Base-by-base conservation (phyloP, 1,284 basidiomycete species). In the Puccinia coronata region DNA sequence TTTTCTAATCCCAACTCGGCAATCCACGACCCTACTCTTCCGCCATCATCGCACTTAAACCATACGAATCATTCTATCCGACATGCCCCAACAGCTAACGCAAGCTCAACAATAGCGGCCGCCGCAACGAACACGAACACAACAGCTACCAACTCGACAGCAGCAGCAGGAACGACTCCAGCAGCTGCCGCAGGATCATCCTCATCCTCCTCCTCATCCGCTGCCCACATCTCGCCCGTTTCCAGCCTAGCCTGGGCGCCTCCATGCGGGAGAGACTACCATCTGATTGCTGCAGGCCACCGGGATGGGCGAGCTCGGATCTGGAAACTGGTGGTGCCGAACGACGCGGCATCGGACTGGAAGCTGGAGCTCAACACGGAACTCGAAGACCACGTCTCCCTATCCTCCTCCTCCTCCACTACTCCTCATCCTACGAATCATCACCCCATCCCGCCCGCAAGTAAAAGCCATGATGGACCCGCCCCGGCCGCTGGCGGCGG, bases 221-320 rank as follows among this genome's bases (percentile, higher is more conserved):
- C n/a, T n/a, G n/a, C n/a, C n/a, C n/a, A n/a, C n/a, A 69, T 89
- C 2, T 92, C 92, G 0, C 91, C 91, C 36, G 89, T 97, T 59
- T 67, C 71, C 25, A 76, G 73, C 70, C 53, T 81, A n/a, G 89
- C 93, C 5, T 98, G 95, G 94, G 94, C 95, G 0, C 93, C 95
- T 0, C 92, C 92, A 0, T 96, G 93, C 83, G 95, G 95, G 0
- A 89, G 94, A 31, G 93, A 92, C 0, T 96, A 95, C 86, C 95
- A 97, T 84, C 91, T 96, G 65, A 89, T 97, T 82, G 95, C 95
- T 1, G 93, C 94, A 0, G 95, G 94, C 8, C 89, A 91, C 53
- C 88, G 94, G 55, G 95, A 96, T 85, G 94, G 94, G 0, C 90
- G 90, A 57, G 93, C 96, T 8, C 87, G 94, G 81, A 93, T 98